These are phyloP conservation scores for Tylopilus plumbeoviolaceoides DNA, from an alignment of 768 basidiomycete species.

Conservation along the genomic window DNA sequence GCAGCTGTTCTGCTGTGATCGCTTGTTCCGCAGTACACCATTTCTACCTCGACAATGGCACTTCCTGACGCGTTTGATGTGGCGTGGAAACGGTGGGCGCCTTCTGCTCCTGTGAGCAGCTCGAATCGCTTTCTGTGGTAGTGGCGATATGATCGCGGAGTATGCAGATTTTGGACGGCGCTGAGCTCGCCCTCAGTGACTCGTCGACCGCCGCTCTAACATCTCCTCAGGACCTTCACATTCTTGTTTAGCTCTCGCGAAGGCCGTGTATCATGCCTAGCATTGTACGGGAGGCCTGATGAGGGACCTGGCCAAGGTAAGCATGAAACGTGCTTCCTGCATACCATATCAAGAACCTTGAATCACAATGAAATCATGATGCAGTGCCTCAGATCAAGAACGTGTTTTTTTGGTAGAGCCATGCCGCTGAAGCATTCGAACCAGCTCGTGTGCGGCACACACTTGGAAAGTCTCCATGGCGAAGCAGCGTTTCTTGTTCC, in stretches of 20 bases:
- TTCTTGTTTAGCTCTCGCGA: conserved; percentile 46
- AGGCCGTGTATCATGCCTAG: conserved; percentile 68
- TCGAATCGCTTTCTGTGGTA: conserved; percentile 8
- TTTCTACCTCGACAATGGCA: conserved; percentile 7
- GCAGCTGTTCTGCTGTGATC: conserved; percentile 14
- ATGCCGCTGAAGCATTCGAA: conserved; percentile 77
- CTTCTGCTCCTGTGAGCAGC: conserved; percentile 22
- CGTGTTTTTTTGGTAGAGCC: conserved; percentile 62
- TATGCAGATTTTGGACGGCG: conserved; percentile 1
- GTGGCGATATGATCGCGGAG: conserved; percentile 11
- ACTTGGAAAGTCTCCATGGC: conserved; percentile 22
- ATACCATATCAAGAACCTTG: conserved; percentile 10
- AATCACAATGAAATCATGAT: conserved; percentile 9
- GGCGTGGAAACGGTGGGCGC: conserved; percentile 13
- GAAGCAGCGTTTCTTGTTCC: conserved; percentile 31
- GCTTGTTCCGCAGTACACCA: conserved; percentile 10
- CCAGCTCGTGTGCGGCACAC: conserved; percentile 44
- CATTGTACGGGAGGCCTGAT: conserved; percentile 80
- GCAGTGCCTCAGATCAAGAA: conserved; percentile 56
- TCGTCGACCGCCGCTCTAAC: not conserved
- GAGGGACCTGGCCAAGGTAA: conserved; percentile 69
- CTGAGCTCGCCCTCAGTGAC: not conserved
- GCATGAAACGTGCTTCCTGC: conserved; percentile 14
- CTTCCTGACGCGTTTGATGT: conserved; percentile 11
- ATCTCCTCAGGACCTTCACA: not conserved